Base-by-base conservation (phyloP, 2,329 filamentous ascomycete genomes). In the Plectosphaerella sp. region DNA sequence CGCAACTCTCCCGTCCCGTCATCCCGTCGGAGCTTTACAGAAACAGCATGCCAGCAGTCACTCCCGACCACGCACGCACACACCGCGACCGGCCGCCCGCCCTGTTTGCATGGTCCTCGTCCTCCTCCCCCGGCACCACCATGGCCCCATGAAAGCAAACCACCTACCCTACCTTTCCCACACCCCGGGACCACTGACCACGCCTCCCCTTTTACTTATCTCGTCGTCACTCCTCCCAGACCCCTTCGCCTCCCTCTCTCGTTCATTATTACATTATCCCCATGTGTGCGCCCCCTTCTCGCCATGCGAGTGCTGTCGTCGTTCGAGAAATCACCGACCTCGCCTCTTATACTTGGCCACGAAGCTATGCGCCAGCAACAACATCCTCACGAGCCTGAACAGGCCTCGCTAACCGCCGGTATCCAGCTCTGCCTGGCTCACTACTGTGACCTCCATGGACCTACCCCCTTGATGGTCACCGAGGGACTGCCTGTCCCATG, bases 381-480 rank as follows among this genome's bases (percentile, higher is more conserved):
- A 12, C 51, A 16, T 47, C 48, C 50, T 53, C 53, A 25, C 15
- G 28, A 37, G 18, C 36, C 45, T 39, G 20, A 43, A 2, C 35
- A 43, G 39, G 37, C 48, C 37, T 35, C 43, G 48, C 54, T 57
- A 57, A 57, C 57, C 49, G 57, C 58, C 25, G 53, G 53, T 45
- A 46, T 82, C 53, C 78, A 87, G 84, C 72, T 87, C 64, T 86
- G 83, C 66, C 76, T 88, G 61, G 84, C 84, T 61, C 84, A 87
- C 66, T 87, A 87, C 64, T 88, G 84, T 75, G 84, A 88, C 66
- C 75, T 82, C 57, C 84, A 88, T 69, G 84, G 84, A 56, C 84
- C 84, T 47, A 87, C 84, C 46, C 84, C 84, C 48, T 68, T 88
- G 53, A 86, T 88, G 80, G 84, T 87, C 61, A 88, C 84, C 36